Conservation (phyloP, 129 eudicot species). For the Helianthus tuberosus region DNA sequence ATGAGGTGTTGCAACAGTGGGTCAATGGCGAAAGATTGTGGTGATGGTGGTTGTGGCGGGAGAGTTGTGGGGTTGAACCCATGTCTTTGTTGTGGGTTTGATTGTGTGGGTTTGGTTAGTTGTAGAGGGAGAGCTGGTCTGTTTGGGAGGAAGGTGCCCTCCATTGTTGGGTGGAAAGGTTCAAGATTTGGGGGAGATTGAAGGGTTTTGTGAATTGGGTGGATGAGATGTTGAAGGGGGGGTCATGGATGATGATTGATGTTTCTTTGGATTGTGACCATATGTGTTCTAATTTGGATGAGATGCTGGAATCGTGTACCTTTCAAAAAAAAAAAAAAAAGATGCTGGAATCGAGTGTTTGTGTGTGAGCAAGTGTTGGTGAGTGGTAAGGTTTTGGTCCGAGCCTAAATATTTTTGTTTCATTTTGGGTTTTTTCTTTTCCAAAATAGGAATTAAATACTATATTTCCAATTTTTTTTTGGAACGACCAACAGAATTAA, state of each 20-base stretch:
- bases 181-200: constrained; percentile 5
- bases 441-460: too few relatives aligned
- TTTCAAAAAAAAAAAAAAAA: too few relatives aligned
- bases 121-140: constrained; percentile 76
- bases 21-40: constrained; percentile 64
- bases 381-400: background rate
- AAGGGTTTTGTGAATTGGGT: constrained; percentile 16
- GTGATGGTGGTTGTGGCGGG: constrained; percentile 57
- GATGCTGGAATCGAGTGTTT: constrained; percentile 16
- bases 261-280: constrained; percentile 34
- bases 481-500: too few relatives aligned
- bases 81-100: constrained; percentile 43
- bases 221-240: constrained; percentile 1
- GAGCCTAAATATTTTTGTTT: too few relatives aligned
- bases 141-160: constrained; percentile 71
- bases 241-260: background rate
- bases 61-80: constrained; percentile 64
- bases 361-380: background rate
- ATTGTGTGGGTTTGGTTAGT: constrained; percentile 57
- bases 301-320: constrained; percentile 24
- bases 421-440: too few relatives aligned
- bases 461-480: too few relatives aligned
- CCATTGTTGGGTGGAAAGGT: constrained; percentile 46
- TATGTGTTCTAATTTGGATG: constrained; percentile 32
- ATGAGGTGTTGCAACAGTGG: constrained; percentile 72